Evolutionary conservation across 1,139 yeast genomes (phyloP).

Genomic region (Diutina pseudorugosa): DNA sequence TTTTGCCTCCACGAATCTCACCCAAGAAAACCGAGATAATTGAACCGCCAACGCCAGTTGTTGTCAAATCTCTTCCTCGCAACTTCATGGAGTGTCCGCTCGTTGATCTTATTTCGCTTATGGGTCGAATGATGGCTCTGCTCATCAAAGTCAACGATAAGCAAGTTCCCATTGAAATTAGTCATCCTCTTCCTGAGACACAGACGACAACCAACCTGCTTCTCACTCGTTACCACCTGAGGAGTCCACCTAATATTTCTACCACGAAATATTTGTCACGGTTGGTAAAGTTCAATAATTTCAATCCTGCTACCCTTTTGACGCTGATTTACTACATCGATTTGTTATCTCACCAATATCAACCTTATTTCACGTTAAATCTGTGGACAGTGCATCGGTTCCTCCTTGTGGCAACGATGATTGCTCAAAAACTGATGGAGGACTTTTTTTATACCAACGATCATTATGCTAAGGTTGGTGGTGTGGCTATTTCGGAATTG

Average conservation of each 20-base stretch:
- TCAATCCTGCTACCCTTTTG: slow-evolving; percentile 71
- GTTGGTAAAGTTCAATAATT: slow-evolving; percentile 69
- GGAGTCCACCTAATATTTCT: slow-evolving; percentile 85
- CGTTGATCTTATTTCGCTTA: slow-evolving; percentile 56
- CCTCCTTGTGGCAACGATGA: slow-evolving; percentile 78
- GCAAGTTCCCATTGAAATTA: not conserved
- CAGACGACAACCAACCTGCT: slow-evolving; percentile 14
- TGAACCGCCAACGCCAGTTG: not conserved
- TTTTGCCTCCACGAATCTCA: not conserved
- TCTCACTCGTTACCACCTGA: slow-evolving; percentile 82
- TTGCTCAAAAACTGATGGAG: slow-evolving; percentile 85
- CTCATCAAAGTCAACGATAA: slow-evolving; percentile 57
- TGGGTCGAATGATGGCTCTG: slow-evolving; percentile 70
- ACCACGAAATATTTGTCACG: slow-evolving; percentile 67
- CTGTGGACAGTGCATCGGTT: slow-evolving; percentile 91
- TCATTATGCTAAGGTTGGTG: slow-evolving; percentile 94
- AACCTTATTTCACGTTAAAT: slow-evolving; percentile 68
- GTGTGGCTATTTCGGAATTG: slow-evolving; percentile 74
- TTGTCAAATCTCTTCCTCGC: slow-evolving; percentile 29
- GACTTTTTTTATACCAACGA: slow-evolving; percentile 90
- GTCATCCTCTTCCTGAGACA: not conserved
- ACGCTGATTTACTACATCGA: slow-evolving; percentile 85
- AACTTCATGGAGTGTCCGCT: slow-evolving; percentile 57
- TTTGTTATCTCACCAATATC: slow-evolving; percentile 62
- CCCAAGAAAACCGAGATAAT: not conserved